These are phyloP conservation scores for Penicillium coprophilum DNA, from an alignment of 495 filamentous ascomycete species.

Conservation along the genomic window DNA sequence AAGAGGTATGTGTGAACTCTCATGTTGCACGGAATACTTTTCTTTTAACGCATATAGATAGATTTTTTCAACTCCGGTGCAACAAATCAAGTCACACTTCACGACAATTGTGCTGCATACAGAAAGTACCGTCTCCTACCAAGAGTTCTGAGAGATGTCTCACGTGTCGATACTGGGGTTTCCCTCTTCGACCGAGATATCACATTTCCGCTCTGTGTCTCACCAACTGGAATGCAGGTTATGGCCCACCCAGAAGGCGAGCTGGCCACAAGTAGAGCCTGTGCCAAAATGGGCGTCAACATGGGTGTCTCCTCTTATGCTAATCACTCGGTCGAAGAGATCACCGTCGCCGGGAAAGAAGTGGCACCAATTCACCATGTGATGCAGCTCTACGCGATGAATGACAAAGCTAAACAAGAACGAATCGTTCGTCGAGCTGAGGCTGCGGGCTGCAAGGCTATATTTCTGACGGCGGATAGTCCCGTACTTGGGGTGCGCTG, in stretches of 20 bases:
- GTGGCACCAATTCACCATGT: conserved; percentile 46
- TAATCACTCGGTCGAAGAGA: conserved; percentile 50
- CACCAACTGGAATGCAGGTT: conserved; percentile 64
- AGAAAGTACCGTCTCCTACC: conserved; percentile 49
- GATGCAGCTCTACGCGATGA: conserved; percentile 77
- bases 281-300: conserved; percentile 44
- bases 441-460: conserved; percentile 53
- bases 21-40: neutral
- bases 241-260: conserved; percentile 69
- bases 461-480: conserved; percentile 83
- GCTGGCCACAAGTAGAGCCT: conserved; percentile 58
- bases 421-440: conserved; percentile 41
- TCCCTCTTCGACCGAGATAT: conserved; percentile 41
- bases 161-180: conserved; percentile 42
- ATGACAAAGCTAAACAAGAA: conserved; percentile 59
- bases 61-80: conserved; percentile 52
- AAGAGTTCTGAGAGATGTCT: conserved; percentile 52
- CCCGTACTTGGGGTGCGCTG: conserved; percentile 65
- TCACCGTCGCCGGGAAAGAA: conserved; percentile 49
- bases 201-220: conserved; percentile 43
- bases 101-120: conserved; percentile 46
- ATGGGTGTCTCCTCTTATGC: conserved; percentile 56
- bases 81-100: conserved; percentile 44
- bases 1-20: conserved; percentile 14
- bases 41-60: conserved; percentile 12